Percentiles rank a stretch among this genome's conserved stretches.
These are phyloP conservation scores for Tolypocladium endophyticum DNA, from an alignment of 2,329 filamentous ascomycete genomes.

Conservation along the genomic window DNA sequence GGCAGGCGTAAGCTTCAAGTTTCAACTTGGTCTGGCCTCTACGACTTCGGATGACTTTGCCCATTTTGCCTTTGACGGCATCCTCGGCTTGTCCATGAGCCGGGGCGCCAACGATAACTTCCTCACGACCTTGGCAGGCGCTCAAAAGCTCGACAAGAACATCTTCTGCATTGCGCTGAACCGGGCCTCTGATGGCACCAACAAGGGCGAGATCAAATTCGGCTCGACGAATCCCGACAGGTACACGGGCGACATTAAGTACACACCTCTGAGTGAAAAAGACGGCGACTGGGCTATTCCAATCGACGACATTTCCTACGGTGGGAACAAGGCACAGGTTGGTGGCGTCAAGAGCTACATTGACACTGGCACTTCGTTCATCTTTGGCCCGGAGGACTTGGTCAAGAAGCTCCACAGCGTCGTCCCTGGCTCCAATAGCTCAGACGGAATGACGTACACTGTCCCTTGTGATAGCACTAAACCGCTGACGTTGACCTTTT, in stretches of 20 bases:
- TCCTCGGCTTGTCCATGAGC: conserved; percentile 65
- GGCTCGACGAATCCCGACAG: conserved; percentile 58
- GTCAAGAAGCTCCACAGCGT: conserved; percentile 56
- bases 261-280: conserved; percentile 40
- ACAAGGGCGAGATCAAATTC: conserved; percentile 69
- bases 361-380: conserved; percentile 74
- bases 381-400: conserved; percentile 59
- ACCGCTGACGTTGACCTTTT: conserved; percentile 56
- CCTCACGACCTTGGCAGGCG: conserved; percentile 47
- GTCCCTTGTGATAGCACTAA: conserved; percentile 62
- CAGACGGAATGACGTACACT: conserved; percentile 52
- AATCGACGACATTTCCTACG: conserved; percentile 53
- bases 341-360: conserved; percentile 56
- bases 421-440: conserved; percentile 50
- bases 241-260: conserved; percentile 58
- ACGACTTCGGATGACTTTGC: conserved; percentile 64
- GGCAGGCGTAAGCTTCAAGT: conserved; percentile 50
- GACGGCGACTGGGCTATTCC: conserved; percentile 62
- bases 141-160: conserved; percentile 49
- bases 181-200: conserved; percentile 52
- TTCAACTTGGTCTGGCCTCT: conserved; percentile 64
- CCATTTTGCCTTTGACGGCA: conserved; percentile 78
- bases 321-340: conserved; percentile 47
- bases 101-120: conserved; percentile 53
- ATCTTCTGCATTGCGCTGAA: conserved; percentile 63